Percentiles rank a stretch among this genome's conserved stretches.
Evolutionary conservation across 345 rosid genomes (phyloP).

Genomic region (Populus euphratica): DNA sequence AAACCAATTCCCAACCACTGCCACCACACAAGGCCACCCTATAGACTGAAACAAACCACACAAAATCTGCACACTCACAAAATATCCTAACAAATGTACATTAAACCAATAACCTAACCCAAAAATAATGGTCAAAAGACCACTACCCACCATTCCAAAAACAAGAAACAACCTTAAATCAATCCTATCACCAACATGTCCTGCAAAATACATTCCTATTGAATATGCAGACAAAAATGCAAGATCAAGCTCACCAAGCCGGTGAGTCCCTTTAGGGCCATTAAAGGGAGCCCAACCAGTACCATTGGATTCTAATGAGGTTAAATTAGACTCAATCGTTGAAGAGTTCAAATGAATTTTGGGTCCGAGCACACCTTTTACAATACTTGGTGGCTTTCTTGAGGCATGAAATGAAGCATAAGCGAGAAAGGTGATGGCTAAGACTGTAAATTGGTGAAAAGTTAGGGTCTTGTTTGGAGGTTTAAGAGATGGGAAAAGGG

Average conservation of each 20-base stretch:
- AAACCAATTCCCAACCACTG: constrained; percentile 89
- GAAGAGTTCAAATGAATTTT: constrained; percentile 29
- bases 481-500: constrained; percentile 53
- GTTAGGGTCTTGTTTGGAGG: constrained; percentile 57
- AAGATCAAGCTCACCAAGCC: constrained; percentile 91
- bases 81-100: constrained; percentile 55
- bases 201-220: constrained; percentile 78
- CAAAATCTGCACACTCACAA: constrained; percentile 58
- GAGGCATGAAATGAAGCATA: constrained; percentile 95
- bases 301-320: constrained; percentile 23
- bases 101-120: constrained; percentile 85
- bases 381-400: constrained; percentile 91
- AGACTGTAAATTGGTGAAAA: constrained; percentile 59
- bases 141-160: constrained; percentile 91
- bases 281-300: constrained; percentile 85
- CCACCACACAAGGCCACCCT: constrained; percentile 98
- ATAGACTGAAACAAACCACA: constrained; percentile 90
- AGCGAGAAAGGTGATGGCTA: constrained; percentile 68
- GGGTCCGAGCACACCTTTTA: constrained; percentile 86
- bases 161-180: constrained; percentile 86
- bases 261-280: constrained; percentile 56
- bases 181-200: constrained; percentile 77
- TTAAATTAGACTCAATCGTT: background rate
- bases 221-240: constrained; percentile 74
- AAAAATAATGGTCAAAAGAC: constrained; percentile 56